Conservation (phyloP, 1,139 yeast species). For the Kluyveromyces sp. region DNA sequence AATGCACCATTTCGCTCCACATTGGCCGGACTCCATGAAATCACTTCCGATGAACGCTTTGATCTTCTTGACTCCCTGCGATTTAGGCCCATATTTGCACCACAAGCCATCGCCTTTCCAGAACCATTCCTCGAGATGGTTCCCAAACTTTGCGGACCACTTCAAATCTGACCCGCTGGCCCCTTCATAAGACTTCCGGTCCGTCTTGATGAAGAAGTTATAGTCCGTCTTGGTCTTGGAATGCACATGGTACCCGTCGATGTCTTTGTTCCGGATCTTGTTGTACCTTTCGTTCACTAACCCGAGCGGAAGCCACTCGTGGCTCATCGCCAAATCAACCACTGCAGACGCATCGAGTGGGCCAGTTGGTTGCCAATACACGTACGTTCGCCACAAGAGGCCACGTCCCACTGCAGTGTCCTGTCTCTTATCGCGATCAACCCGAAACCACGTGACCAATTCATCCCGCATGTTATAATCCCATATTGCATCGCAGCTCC, state of each 20-base stretch:
- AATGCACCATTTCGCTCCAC: constrained; percentile 17
- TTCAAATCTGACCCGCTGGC: background rate
- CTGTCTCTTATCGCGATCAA: constrained; percentile 4
- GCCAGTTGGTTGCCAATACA: background rate
- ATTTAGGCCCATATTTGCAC: constrained; percentile 11
- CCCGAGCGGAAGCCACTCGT: constrained; percentile 2
- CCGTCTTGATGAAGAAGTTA: background rate
- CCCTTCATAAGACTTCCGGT: background rate
- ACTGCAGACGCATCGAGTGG: background rate
- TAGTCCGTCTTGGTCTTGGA: background rate
- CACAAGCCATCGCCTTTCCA: constrained; percentile 16
- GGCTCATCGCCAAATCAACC: constrained; percentile 1
- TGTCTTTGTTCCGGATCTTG: constrained; percentile 2
- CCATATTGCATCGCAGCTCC: constrained; percentile 10
- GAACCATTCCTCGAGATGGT: constrained; percentile 13
- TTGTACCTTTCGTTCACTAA: background rate
- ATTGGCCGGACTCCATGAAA: constrained; percentile 14
- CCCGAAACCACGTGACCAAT: constrained; percentile 12
- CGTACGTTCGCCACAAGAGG: background rate
- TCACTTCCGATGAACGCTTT: constrained; percentile 14
- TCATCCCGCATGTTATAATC: constrained; percentile 4
- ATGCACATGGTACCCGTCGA: constrained; percentile 2
- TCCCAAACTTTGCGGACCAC: constrained; percentile 1
- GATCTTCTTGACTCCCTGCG: constrained; percentile 10
- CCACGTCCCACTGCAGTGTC: constrained; percentile 1